Evolutionary conservation across 805 yeast genomes (phyloP).

Genomic region (Cyberlindnera sargentensis): DNA sequence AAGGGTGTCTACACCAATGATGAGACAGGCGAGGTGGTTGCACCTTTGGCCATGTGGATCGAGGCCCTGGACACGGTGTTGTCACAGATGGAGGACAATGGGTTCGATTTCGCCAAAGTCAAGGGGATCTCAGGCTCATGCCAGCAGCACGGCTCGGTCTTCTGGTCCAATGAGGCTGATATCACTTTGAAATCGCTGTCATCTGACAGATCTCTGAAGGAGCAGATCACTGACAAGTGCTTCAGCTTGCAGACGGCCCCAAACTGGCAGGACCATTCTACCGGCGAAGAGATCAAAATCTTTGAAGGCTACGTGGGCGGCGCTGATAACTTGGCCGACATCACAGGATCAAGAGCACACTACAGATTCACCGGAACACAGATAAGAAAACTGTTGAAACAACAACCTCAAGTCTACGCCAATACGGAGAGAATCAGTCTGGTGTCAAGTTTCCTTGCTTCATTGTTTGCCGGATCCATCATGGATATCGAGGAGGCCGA

Average conservation of each 20-base stretch:
- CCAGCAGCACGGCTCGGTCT: conserved; percentile 91
- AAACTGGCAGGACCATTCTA: conserved; percentile 94
- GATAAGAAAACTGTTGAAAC: conserved; percentile 60
- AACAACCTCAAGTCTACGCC: conserved; percentile 43
- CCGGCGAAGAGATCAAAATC: conserved; percentile 55
- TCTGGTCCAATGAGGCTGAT: conserved; percentile 52
- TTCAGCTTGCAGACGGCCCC: conserved; percentile 67
- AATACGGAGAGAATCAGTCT: conserved; percentile 59
- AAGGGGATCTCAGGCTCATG: conserved; percentile 76
- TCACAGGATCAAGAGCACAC: conserved; percentile 85
- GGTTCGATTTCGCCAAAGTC: conserved; percentile 54
- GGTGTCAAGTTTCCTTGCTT: conserved; percentile 72
- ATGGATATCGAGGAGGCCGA: conserved; percentile 73
- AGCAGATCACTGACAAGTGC: conserved; percentile 42
- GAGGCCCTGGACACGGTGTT: conserved; percentile 71
- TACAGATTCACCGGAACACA: conserved; percentile 91
- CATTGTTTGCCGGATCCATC: conserved; percentile 58
- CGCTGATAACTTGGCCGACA: conserved; percentile 44
- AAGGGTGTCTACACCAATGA: conserved; percentile 66
- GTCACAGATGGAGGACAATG: conserved; percentile 37
- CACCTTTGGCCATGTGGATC: conserved; percentile 89
- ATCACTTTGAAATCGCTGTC: conserved; percentile 32
- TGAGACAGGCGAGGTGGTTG: conserved; percentile 51
- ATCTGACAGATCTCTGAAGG: conserved; percentile 29
- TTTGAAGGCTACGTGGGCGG: conserved; percentile 65